Base-by-base conservation (phyloP, 176 grass and related monocot species). In the Raddia distichophylla region DNA sequence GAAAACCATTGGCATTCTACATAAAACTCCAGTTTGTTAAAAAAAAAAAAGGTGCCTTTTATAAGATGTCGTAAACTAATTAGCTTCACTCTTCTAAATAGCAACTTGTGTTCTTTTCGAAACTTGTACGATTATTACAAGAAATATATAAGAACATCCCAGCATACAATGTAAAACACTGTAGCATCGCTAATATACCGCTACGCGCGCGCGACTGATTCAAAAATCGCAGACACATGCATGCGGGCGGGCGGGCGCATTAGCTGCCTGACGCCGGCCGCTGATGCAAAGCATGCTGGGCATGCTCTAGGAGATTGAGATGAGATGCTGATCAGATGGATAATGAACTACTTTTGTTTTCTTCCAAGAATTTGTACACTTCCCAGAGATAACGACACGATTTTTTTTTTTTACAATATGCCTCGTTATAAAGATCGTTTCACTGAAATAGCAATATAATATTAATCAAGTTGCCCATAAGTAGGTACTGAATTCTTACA, bases 1-100 rank as follows among this genome's bases (percentile, higher is more conserved):
- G 54, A 37, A 79, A 89, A 42, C 35, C 50, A 55, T 42, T 80
- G 75, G 54, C 12, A n/a, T n/a, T n/a, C n/a, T n/a, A n/a, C n/a
- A 18, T 48, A 60, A 27, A 20, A 42, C 11, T 67, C 62, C 82
- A 62, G 74, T 37, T 37, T 62, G 55, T 44, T 37, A 27, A 71
- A 61, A 15, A 49, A 34, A 5, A 69, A 40, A 40, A 40, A 40
- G 37, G 3, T 27, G 27, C 42, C 11, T 69, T 76, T 10, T 76
- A 18, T 3, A 76, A 35, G 54, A 82, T 51, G 45, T 49, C 0
- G 44, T 72, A 63, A 47, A 71, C 2, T 74, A 56, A 40, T n/a
- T 73, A 56, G 4, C 40, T 10, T 52, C 20, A 22, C 44, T 71
- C 71, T 60, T 81, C 79, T 6, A 71, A 18, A 52, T 14, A 22